Conservation (phyloP, 805 yeast genomes). For the Kuraishia hungarica region DNA sequence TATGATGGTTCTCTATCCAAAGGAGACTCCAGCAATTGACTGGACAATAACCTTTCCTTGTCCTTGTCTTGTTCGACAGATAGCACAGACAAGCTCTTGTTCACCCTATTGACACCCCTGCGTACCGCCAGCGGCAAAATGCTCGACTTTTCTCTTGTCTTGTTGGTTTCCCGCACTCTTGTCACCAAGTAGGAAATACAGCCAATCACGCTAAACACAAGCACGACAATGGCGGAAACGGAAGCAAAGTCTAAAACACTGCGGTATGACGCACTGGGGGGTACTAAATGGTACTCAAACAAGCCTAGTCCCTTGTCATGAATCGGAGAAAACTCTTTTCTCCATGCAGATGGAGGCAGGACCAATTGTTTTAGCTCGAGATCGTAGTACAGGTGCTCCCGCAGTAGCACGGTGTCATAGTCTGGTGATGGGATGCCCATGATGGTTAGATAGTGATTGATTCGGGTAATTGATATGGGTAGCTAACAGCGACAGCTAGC, state of each 20-base stretch:
- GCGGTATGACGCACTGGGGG: background rate
- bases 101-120: background rate
- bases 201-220: background rate
- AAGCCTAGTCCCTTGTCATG: slow-evolving; percentile 22
- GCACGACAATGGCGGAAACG: background rate
- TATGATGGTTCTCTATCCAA: too few species aligned
- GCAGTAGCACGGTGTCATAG: slow-evolving; percentile 21
- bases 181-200: background rate
- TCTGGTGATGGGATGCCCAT: slow-evolving; percentile 25
- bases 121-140: background rate
- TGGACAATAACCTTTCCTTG: too few species aligned
- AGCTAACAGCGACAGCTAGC: too few species aligned
- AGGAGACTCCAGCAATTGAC: too few species aligned
- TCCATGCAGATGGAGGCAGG: slow-evolving; percentile 15
- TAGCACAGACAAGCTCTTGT: background rate
- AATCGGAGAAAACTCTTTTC: slow-evolving; percentile 18
- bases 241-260: background rate
- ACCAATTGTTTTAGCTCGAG: slow-evolving; percentile 15
- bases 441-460: background rate
- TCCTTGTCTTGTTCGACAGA: background rate
- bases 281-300: slow-evolving; percentile 11
- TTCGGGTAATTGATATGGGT: too few species aligned
- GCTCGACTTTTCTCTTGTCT: background rate
- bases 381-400: slow-evolving; percentile 25
- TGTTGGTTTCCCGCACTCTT: too few species aligned